Evolutionary conservation across 2,329 filamentous ascomycete species (phyloP).

Genomic region (Cladophialophora carrionii): DNA sequence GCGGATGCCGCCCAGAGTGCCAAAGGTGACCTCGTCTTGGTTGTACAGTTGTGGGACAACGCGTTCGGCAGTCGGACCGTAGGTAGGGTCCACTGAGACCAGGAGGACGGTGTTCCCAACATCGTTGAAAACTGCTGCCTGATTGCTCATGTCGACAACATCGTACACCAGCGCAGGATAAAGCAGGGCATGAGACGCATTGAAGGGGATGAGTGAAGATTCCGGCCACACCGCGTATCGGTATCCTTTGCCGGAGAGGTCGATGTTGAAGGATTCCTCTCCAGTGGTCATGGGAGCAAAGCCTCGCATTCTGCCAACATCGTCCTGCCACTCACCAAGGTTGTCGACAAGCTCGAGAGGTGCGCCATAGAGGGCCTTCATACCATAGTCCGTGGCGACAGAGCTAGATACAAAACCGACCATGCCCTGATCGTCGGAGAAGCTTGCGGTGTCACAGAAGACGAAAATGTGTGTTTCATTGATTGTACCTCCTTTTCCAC

Average conservation of each 20-base stretch:
- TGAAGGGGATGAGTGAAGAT: slow-evolving; percentile 41
- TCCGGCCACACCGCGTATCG: slow-evolving; percentile 44
- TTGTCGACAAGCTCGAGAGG: slow-evolving; percentile 41
- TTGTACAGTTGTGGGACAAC: slow-evolving; percentile 40
- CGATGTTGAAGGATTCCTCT: slow-evolving; percentile 42
- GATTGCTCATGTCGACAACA: slow-evolving; percentile 39
- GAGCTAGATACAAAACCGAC: slow-evolving; percentile 42
- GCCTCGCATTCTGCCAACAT: slow-evolving; percentile 41
- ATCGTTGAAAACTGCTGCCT: slow-evolving; percentile 39
- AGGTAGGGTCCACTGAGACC: slow-evolving; percentile 39
- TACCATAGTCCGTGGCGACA: slow-evolving; percentile 40
- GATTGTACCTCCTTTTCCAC: slow-evolving; percentile 42
- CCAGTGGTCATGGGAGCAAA: slow-evolving; percentile 42
- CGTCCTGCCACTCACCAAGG: slow-evolving; percentile 42
- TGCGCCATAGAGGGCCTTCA: slow-evolving; percentile 39
- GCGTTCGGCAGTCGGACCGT: slow-evolving; percentile 40
- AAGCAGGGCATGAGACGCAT: slow-evolving; percentile 39
- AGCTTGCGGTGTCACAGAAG: slow-evolving; percentile 43
- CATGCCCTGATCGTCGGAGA: slow-evolving; percentile 37
- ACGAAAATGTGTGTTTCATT: slow-evolving; percentile 43
- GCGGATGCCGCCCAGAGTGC: slow-evolving; percentile 41
- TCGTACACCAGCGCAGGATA: slow-evolving; percentile 43
- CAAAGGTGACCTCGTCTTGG: slow-evolving; percentile 40
- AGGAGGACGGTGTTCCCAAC: slow-evolving; percentile 40
- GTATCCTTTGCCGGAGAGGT: slow-evolving; percentile 41